Evolutionary conservation across 495 filamentous ascomycete species (phyloP).

Genomic region (Lasiosphaeris hirsuta): DNA sequence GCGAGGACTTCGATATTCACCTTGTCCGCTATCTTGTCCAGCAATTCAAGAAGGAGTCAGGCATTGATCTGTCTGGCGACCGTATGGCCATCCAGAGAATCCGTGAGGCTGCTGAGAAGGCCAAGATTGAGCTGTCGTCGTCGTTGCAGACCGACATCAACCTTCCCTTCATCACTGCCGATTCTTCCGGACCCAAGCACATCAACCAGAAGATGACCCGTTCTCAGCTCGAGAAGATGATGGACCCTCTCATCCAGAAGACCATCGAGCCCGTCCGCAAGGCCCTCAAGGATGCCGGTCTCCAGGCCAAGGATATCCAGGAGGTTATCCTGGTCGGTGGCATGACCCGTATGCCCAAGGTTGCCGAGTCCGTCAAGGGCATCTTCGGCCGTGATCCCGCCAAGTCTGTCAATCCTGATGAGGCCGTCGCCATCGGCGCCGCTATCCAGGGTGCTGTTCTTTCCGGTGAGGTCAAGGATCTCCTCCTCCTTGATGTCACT

Average conservation of each 20-base stretch:
- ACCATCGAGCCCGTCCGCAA: slow-evolving; percentile 94
- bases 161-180: slow-evolving; percentile 97
- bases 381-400: slow-evolving; percentile 98
- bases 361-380: slow-evolving; percentile 92
- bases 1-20: slow-evolving; percentile 96
- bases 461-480: slow-evolving; percentile 93
- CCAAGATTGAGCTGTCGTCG: slow-evolving; percentile 98
- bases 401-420: slow-evolving; percentile 98
- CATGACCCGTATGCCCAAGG: slow-evolving; percentile 99
- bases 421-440: slow-evolving; percentile 98
- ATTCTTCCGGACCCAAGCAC: slow-evolving; percentile 91
- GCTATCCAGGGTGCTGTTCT: slow-evolving; percentile 97
- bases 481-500: slow-evolving; percentile 94
- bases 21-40: slow-evolving; percentile 93
- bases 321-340: slow-evolving; percentile 98
- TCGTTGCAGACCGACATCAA: slow-evolving; percentile 97
- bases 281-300: slow-evolving; percentile 93
- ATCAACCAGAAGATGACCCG: slow-evolving; percentile 95
- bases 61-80: slow-evolving; percentile 86
- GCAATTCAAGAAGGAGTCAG: slow-evolving; percentile 94
- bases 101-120: slow-evolving; percentile 99
- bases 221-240: slow-evolving; percentile 85
- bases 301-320: slow-evolving; percentile 94
- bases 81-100: slow-evolving; percentile 99
- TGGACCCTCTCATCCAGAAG: slow-evolving; percentile 83